Evolutionary conservation across 805 yeast species (phyloP).

Genomic region (Pichia cabralensis): DNA sequence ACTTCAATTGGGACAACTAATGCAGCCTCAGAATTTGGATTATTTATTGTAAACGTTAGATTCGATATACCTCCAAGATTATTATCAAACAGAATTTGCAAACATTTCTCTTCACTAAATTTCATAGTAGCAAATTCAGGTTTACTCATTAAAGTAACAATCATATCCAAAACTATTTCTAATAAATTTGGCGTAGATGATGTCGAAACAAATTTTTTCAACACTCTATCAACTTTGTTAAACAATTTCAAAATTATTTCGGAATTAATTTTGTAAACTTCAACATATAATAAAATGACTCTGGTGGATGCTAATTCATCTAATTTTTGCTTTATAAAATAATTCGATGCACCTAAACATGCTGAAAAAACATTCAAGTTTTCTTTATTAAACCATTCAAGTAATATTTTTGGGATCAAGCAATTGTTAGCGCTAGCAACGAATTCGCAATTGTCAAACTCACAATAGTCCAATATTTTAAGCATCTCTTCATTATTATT

Average conservation of each 20-base stretch:
- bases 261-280: slow-evolving; percentile 9
- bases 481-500: slow-evolving; percentile 29
- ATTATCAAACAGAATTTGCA: background rate
- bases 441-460: slow-evolving; percentile 24
- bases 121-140: slow-evolving; percentile 23
- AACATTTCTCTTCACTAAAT: background rate
- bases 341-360: slow-evolving; percentile 11
- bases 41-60: slow-evolving; percentile 1
- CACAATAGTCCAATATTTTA: slow-evolving; percentile 25
- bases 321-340: slow-evolving; percentile 15
- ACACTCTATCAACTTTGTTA: slow-evolving; percentile 10
- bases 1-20: background rate
- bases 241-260: slow-evolving; percentile 14
- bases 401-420: slow-evolving; percentile 28
- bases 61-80: slow-evolving; percentile 1
- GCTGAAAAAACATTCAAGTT: slow-evolving; percentile 13
- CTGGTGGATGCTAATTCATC: slow-evolving; percentile 18
- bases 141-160: slow-evolving; percentile 20
- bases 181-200: slow-evolving; percentile 17
- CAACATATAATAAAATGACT: slow-evolving; percentile 15
- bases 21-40: background rate
- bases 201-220: slow-evolving; percentile 17
- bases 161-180: slow-evolving; percentile 16
- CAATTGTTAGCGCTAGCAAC: slow-evolving; percentile 24
- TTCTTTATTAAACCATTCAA: slow-evolving; percentile 6